Base-by-base conservation (phyloP, 2,329 filamentous ascomycete species). In the Aphanocladium album region DNA sequence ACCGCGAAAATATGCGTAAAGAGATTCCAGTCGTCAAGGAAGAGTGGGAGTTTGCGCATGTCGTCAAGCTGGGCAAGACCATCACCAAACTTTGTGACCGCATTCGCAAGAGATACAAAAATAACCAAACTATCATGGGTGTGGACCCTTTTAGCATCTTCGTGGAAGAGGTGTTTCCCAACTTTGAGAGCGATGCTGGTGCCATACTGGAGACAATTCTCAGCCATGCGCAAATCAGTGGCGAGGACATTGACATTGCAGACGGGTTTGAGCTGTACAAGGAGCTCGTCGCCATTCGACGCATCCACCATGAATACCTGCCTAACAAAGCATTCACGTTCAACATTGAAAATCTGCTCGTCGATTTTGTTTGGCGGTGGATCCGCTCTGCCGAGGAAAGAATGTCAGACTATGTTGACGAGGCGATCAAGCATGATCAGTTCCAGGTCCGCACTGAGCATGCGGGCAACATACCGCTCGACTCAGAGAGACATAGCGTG, bases 301-400 rank as follows among this genome's bases (percentile, higher is more conserved):
- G 84, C 37, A 91, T 96, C 27, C 93, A 97, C 72, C 81, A 83
- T 8, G 83, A 90, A 64, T 88, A 86, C 23, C 80, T 97, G 19
- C 90, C 90, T 0, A 81, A 80, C 65, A 79, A 85, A 62, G 84
- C 86, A 1, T 99, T 98, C 72, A 88, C 87, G 5, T 97, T 98
- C 72, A 87, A 92, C 65, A 84, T 99, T 47, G 95, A 99, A 74
- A 85, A 87, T 46, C 78, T 96, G 17, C 80, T 99, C 19, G 89
- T 93, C 63, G 89, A 90, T 39, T 99, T 98, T 72, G 95, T 98
- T 6, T 98, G 93, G 93, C 87, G 91, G 62, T 99, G 93, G 93
- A 91, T 99, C 64, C 82, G 84, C 58, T 84, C 87, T 64, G 92
- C 91, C 8, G 92, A 98, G 68, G 79, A 79, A 37, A 91, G 88